Evolutionary conservation across 768 basidiomycete species (phyloP).

Genomic region (Sporobolomyces phaffii): DNA sequence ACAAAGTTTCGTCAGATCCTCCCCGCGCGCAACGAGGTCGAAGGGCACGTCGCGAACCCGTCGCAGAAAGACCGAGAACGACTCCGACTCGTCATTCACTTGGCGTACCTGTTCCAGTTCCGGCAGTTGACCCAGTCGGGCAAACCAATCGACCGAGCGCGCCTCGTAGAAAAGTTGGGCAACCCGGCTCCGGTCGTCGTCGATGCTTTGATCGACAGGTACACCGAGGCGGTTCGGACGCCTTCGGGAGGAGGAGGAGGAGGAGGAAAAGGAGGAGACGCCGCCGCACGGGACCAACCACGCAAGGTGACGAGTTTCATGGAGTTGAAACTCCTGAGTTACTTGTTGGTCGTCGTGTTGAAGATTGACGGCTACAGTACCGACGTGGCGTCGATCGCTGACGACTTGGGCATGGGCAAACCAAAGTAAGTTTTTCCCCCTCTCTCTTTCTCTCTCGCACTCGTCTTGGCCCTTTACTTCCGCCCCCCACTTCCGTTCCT

Average conservation of each 20-base stretch:
- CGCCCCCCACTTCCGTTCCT: too few relatives aligned
- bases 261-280: too few relatives aligned
- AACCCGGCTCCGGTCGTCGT: slow-evolving; percentile 60
- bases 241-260: neutral
- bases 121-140: slow-evolving; percentile 49
- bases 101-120: slow-evolving; percentile 74
- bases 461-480: too few relatives aligned
- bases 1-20: slow-evolving; percentile 55
- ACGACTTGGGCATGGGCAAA: slow-evolving; percentile 64
- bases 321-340: slow-evolving; percentile 65
- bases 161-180: slow-evolving; percentile 53
- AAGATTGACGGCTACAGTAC: slow-evolving; percentile 70
- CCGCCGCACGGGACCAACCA: slow-evolving; percentile 41
- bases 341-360: slow-evolving; percentile 75
- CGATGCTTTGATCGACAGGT: slow-evolving; percentile 69
- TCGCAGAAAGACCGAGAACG: slow-evolving; percentile 38
- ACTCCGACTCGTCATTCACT: slow-evolving; percentile 65
- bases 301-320: slow-evolving; percentile 60
- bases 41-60: slow-evolving; percentile 41
- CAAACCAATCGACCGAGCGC: slow-evolving; percentile 53
- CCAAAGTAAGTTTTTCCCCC: slow-evolving; percentile 67
- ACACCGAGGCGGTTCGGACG: slow-evolving; percentile 58
- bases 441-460: neutral
- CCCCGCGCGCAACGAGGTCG: slow-evolving; percentile 42
- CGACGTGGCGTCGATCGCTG: slow-evolving; percentile 62